phyloP scores from a whole-genome alignment of 495 filamentous ascomycete species.

The Neurospora sp. region DNA sequence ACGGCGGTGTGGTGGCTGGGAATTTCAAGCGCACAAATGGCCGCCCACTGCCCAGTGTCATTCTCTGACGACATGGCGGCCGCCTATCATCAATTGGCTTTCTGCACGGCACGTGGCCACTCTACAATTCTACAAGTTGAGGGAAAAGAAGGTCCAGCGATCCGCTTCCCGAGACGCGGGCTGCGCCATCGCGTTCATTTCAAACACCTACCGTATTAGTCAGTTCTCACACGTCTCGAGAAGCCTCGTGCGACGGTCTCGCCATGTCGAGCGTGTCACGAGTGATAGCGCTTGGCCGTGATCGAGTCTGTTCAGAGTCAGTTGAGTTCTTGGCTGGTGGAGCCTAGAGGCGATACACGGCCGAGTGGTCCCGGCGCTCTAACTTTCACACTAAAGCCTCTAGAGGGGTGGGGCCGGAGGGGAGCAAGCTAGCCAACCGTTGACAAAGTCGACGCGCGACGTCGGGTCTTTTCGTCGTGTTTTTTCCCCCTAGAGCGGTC shows the following conservation, averaged over 20 bases:
- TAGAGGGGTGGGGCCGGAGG: background rate
- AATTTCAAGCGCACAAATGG: background rate
- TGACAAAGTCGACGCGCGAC: background rate
- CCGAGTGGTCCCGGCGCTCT: background rate
- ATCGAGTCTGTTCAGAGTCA: constrained; percentile 18
- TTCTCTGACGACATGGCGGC: background rate
- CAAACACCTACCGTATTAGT: constrained; percentile 12
- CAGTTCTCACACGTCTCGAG: constrained; percentile 16
- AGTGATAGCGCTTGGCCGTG: constrained; percentile 12
- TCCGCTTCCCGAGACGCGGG: constrained; percentile 7
- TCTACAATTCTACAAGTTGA: background rate
- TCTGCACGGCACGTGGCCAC: background rate
- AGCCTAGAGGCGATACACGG: constrained; percentile 14
- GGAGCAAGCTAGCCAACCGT: background rate
- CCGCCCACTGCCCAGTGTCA: background rate
- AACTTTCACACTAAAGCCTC: background rate
- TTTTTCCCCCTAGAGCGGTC: background rate
- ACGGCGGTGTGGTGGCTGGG: constrained; percentile 20
- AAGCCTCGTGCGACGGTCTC: constrained; percentile 22
- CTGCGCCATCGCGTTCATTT: constrained; percentile 4
- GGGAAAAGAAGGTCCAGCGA: constrained; percentile 13
- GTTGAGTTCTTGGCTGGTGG: constrained; percentile 15
- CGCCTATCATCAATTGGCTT: background rate
- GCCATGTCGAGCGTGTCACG: constrained; percentile 9
- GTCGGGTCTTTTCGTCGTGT: background rate